Base-by-base conservation (phyloP, 129 eudicot species). In the Calendula officinalis region DNA sequence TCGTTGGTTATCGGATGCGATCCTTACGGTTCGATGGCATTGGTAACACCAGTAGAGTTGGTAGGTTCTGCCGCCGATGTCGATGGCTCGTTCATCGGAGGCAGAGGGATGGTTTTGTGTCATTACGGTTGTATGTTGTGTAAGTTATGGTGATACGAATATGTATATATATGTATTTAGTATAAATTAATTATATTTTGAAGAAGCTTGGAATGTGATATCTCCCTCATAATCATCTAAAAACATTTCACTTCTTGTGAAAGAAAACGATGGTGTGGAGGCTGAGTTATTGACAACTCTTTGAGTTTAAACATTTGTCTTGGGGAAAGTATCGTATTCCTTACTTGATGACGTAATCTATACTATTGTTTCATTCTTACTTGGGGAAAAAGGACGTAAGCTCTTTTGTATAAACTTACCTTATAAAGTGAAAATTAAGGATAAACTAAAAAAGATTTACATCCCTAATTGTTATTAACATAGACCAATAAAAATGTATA, bases 1-100 rank as follows among this genome's bases (percentile, higher is more conserved):
- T 15, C 61, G 75, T 9, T 81, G 72, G 65, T 63, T 77, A 8
- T 54, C 80, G 0, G 86, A 63, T 9, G 89, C 69, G 2, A 83
- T 71, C 52, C 91, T 55, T 47, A 92, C 87, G 0, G 88, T 72
- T 35, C 80, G 78, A 55, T 75, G 91, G 73, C 98, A 92, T 27
- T 88, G 95, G 83, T 88, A 85, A 49, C 96, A 92, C 96, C 96
- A 92, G 57, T 83, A 92, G 17, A 63, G 87, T 51, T 81, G 84
- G 88, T 52, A 81, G 72, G 60, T 77, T 56, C 70, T 34, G 61
- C 59, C 70, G 7, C 63, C 72, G 35, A 74, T 74, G 54, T 74
- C 62, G 22, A 74, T 74, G 68, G 73, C 7, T 12, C 56, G 42
- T 6, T 74, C 73, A 48, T 74, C 32, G 40, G 73, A 43, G 6